Percentiles rank a stretch among this genome's conserved stretches.
Evolutionary conservation across 2,329 filamentous ascomycete species (phyloP).

Genomic region (Cordyceps javanica): DNA sequence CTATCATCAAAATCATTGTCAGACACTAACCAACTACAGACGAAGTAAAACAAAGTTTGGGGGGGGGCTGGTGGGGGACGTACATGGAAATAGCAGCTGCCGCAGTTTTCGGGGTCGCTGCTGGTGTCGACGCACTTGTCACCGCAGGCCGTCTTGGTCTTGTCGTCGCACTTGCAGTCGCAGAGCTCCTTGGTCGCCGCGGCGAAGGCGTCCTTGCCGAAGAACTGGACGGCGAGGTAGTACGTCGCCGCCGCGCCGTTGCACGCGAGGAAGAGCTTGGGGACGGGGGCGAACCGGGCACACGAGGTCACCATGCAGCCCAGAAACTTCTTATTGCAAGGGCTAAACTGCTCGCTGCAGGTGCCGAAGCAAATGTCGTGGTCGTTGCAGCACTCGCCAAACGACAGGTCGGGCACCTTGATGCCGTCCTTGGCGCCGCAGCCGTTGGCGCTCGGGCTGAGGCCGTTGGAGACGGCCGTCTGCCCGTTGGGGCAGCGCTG

Average conservation of each 20-base stretch:
- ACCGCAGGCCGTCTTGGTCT: conserved; percentile 3
- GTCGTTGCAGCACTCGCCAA: conserved; percentile 11
- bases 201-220: neutral
- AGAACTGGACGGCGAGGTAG: neutral
- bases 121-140: conserved; percentile 8
- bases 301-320: conserved; percentile 7
- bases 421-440: conserved; percentile 10
- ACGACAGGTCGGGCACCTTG: conserved; percentile 2
- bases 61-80: neutral
- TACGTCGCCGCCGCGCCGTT: neutral
- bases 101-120: conserved; percentile 8
- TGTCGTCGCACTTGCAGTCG: conserved; percentile 7
- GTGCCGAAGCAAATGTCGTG: conserved; percentile 10
- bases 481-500: conserved; percentile 4
- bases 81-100: conserved; percentile 6
- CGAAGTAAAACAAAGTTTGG: no score
- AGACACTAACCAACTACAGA: no score
- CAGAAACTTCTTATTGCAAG: conserved; percentile 3
- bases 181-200: conserved; percentile 2
- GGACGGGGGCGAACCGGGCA: neutral
- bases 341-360: conserved; percentile 5
- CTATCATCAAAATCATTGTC: neutral
- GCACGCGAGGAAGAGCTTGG: neutral
- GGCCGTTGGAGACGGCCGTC: neutral
- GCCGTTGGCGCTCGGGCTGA: conserved; percentile 5